phyloP scores from a whole-genome alignment of 2,329 filamentous ascomycete species.

The Hansfordia pulvinata region DNA sequence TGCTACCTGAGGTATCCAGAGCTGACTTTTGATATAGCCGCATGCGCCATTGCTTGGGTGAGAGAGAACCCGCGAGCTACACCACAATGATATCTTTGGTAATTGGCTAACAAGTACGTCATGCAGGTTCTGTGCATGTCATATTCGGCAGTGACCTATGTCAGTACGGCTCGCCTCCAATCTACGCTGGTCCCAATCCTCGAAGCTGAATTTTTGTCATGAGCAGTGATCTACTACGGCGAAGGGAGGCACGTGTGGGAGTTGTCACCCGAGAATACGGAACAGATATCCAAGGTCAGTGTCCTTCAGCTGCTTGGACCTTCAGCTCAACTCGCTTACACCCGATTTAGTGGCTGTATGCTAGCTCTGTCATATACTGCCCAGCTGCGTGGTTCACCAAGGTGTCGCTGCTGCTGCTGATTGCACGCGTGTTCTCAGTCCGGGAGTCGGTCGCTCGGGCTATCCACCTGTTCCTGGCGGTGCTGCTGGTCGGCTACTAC shows the following conservation, averaged over 20 bases:
- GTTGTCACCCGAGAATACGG: slow-evolving; percentile 6
- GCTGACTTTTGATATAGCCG: slow-evolving; percentile 2
- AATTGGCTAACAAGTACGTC: background rate
- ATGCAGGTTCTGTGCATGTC: background rate
- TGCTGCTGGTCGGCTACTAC: slow-evolving; percentile 11
- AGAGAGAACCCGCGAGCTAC: no score
- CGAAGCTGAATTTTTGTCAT: slow-evolving; percentile 1
- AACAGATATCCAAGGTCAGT: slow-evolving; percentile 6
- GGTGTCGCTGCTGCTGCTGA: slow-evolving; percentile 17
- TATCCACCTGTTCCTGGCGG: slow-evolving; percentile 15
- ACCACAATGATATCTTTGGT: no score
- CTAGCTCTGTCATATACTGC: slow-evolving; percentile 14
- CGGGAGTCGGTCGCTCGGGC: slow-evolving; percentile 9
- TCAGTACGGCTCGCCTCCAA: background rate
- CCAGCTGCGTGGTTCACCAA: slow-evolving; percentile 17
- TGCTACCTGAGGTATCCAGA: background rate
- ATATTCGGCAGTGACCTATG: background rate
- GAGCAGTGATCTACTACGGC: slow-evolving; percentile 9
- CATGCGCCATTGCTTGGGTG: slow-evolving; percentile 7
- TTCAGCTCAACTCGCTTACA: background rate
- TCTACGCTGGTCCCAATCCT: slow-evolving; percentile 3
- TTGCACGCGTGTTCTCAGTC: slow-evolving; percentile 16
- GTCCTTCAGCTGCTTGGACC: background rate
- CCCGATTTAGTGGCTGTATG: slow-evolving; percentile 12
- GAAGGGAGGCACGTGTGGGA: slow-evolving; percentile 12